Evolutionary conservation across 169 alveolate species (phyloP).

Genomic region (Ichthyophthirius multifiliis): DNA sequence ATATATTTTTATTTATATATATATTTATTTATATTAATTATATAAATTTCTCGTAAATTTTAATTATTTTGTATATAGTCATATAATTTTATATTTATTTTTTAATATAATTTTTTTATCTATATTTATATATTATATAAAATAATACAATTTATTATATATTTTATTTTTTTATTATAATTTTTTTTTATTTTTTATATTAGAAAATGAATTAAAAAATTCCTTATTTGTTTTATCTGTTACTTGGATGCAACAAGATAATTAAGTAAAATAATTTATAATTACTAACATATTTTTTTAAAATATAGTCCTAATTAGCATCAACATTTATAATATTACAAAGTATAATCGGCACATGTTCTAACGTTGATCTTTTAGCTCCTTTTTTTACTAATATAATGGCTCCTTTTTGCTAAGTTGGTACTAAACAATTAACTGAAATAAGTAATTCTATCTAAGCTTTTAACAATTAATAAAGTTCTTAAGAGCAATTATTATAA

Average conservation of each 20-base stretch:
- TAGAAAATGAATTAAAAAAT: too few species aligned
- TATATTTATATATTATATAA: too few species aligned
- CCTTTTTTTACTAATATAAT: background rate
- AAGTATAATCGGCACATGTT: background rate
- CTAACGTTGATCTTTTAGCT: background rate
- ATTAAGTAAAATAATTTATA: background rate
- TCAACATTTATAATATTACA: background rate
- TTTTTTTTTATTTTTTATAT: too few species aligned
- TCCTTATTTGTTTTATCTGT: background rate
- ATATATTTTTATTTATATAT: background rate
- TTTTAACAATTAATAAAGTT: background rate
- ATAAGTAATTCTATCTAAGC: background rate
- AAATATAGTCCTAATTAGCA: background rate
- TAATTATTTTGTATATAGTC: background rate
- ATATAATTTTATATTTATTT: too few species aligned
- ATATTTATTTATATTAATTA: background rate
- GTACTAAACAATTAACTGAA: background rate
- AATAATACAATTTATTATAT: too few species aligned
- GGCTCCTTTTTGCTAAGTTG: background rate
- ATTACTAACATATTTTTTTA: background rate
- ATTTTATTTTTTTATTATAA: too few species aligned
- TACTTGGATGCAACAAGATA: background rate
- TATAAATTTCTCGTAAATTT: constrained; percentile 2
- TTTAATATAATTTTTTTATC: too few species aligned
- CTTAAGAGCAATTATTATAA: background rate